A percentile compares a stretch with the other conserved stretches of the same genome.
Evolutionary conservation across 352 stramenopile genomes (phyloP).

Genomic region (Pythium rhizo-oryzae): DNA sequence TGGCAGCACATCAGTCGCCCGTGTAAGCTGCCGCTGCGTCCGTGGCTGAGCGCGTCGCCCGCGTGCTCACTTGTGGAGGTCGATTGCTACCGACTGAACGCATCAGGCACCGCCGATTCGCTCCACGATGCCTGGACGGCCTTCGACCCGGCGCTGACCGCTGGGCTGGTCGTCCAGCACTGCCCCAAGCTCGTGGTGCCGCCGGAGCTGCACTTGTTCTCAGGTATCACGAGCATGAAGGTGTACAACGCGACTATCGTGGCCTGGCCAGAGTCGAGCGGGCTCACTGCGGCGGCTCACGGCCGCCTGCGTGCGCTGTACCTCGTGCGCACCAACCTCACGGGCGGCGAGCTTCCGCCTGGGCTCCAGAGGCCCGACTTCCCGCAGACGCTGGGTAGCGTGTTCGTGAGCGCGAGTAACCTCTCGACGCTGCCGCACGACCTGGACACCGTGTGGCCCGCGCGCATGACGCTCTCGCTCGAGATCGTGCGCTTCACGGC

Average conservation of each 20-base stretch:
- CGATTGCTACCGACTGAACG: constrained; percentile 1
- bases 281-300: background rate
- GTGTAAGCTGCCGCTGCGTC: background rate
- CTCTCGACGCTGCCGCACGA: background rate
- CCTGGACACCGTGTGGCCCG: constrained; percentile 4
- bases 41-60: constrained; percentile 10
- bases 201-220: background rate
- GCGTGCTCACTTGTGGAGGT: constrained; percentile 13
- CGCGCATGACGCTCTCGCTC: background rate
- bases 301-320: background rate
- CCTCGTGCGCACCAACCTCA: constrained; percentile 4
- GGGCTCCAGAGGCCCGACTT: background rate
- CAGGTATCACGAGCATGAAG: background rate
- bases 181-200: constrained; percentile 4
- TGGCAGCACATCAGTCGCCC: background rate
- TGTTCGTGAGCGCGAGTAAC: constrained; percentile 2
- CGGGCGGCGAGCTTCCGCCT: constrained; percentile 1
- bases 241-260: constrained; percentile 16
- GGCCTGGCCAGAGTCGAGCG: background rate
- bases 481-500: background rate
- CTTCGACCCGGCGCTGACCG: constrained; percentile 2
- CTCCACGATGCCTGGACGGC: background rate
- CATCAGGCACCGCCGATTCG: background rate
- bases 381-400: background rate
- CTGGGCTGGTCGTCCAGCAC: constrained; percentile 14